Conservation (phyloP, 441 rosid species). For the Gossypium schwendimanii region DNA sequence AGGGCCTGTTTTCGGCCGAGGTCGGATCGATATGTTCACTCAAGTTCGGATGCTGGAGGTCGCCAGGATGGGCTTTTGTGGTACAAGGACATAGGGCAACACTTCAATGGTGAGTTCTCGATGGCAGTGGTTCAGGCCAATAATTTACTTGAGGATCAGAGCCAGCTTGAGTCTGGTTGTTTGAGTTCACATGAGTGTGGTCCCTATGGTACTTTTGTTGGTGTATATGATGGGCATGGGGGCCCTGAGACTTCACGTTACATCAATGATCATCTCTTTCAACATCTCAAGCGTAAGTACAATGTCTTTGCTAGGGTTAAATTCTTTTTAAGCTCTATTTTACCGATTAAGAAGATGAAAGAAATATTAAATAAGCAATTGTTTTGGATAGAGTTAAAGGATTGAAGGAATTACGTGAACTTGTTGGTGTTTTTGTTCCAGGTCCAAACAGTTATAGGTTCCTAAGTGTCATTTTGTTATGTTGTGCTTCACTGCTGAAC, state of each 20-base stretch:
- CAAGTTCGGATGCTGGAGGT: constrained; percentile 53
- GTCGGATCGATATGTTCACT: constrained; percentile 55
- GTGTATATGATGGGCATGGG: constrained; percentile 92
- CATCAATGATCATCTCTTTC: constrained; percentile 72
- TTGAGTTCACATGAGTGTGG: constrained; percentile 58
- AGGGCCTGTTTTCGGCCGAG: constrained; percentile 88
- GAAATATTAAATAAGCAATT: neutral
- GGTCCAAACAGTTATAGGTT: neutral
- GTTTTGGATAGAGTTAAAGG: neutral
- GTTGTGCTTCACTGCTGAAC: neutral
- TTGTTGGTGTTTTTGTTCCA: neutral
- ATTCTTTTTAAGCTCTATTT: neutral
- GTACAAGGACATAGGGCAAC: constrained; percentile 85
- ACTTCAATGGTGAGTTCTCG: constrained; percentile 79
- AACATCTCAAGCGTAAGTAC: constrained; percentile 71
- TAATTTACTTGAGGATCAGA: constrained; percentile 91
- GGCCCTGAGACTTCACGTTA: constrained; percentile 88
- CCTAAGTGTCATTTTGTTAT: neutral
- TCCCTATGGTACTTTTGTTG: constrained; percentile 85
- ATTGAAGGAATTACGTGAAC: neutral
- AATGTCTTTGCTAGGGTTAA: constrained; percentile 9
- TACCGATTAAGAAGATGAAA: constrained; percentile 2
- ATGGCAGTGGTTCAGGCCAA: constrained; percentile 99
- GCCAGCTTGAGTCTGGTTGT: constrained; percentile 87
- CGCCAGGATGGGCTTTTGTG: constrained; percentile 86